A percentile compares a stretch with the other conserved stretches of the same genome.
Conservation (phyloP, 441 rosid species). For the Viola pubescens region DNA sequence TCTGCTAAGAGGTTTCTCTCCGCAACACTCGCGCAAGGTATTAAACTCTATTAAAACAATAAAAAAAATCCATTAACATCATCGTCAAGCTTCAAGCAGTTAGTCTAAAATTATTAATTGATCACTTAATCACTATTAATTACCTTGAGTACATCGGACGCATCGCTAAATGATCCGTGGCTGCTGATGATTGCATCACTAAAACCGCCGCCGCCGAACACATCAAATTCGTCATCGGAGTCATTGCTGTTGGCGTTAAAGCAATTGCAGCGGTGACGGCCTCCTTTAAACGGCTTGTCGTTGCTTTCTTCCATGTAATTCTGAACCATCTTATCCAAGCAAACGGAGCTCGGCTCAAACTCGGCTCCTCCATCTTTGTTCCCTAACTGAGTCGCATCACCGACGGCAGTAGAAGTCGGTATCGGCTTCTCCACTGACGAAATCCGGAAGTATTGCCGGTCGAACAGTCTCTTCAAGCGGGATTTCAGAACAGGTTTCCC, state of each 20-base stretch:
- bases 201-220: constrained; percentile 37
- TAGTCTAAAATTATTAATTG: too few species aligned
- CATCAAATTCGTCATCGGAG: constrained; percentile 75
- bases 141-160: constrained; percentile 68
- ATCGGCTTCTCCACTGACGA: constrained; percentile 46
- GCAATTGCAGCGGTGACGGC: constrained; percentile 84
- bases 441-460: constrained; percentile 54
- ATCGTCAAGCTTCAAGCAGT: background rate
- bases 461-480: constrained; percentile 74
- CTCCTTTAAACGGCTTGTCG: constrained; percentile 62
- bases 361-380: constrained; percentile 42
- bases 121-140: background rate
- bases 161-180: constrained; percentile 47
- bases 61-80: too few species aligned
- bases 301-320: constrained; percentile 71
- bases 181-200: constrained; percentile 24
- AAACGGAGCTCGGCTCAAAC: constrained; percentile 82
- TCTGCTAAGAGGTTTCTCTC: constrained; percentile 77
- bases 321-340: constrained; percentile 81
- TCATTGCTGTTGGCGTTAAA: constrained; percentile 66
- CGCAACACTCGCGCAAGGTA: constrained; percentile 52
- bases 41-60: constrained; percentile 43
- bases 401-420: constrained; percentile 18
- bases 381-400: constrained; percentile 27
- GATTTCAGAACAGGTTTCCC: constrained; percentile 71